Base-by-base conservation (phyloP, 2,329 filamentous ascomycete genomes). In the Cryphonectria naterciae region DNA sequence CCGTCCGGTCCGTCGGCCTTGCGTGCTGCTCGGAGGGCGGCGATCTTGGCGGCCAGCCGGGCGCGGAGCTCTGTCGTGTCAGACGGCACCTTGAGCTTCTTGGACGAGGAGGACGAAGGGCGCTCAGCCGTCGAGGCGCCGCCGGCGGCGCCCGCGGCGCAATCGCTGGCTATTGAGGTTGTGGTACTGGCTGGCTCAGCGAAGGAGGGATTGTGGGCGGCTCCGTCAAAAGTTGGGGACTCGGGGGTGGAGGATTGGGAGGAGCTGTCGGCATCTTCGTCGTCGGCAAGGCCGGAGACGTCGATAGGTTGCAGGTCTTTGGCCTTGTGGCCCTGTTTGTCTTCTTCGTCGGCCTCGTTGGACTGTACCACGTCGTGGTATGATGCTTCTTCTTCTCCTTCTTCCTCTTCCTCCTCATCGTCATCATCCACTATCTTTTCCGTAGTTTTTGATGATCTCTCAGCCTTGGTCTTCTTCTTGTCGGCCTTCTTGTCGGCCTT, bases 1-100 rank as follows among this genome's bases (percentile, higher is more conserved):
- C 94, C 94, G 76, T 97, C 91, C 0, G 91, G 86, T 7, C 92
- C 93, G 76, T 97, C 94, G 7, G 95, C 95, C 80, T 97, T 97
- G 72, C 96, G 91, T 37, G 91, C 90, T 13, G 93, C 92, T 72
- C 95, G 92, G 65, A 98, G 89, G 62, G 91, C 91, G 75, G 96
- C 93, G 69, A 99, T 94, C 73, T 91, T 92, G 75, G 93, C 92
- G 70, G 92, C 91, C 66, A 99, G 86, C 61, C 95, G 91, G 70
- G 91, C 89, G 77, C 92, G 91, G 63, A 97, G 88, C 37, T 91
- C 89, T 72, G 93, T 89, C 58, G 91, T 91, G 77, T 95, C 91
- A 73, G 89, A 85, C 69, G 91, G 91, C 41, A 92, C 82, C 76
- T 89, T 90, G 78, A 90, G 87, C 74, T 89, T 87, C 79, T 91